phyloP scores from a whole-genome alignment of 2,329 filamentous ascomycete genomes.

The Cercospora sp. region DNA sequence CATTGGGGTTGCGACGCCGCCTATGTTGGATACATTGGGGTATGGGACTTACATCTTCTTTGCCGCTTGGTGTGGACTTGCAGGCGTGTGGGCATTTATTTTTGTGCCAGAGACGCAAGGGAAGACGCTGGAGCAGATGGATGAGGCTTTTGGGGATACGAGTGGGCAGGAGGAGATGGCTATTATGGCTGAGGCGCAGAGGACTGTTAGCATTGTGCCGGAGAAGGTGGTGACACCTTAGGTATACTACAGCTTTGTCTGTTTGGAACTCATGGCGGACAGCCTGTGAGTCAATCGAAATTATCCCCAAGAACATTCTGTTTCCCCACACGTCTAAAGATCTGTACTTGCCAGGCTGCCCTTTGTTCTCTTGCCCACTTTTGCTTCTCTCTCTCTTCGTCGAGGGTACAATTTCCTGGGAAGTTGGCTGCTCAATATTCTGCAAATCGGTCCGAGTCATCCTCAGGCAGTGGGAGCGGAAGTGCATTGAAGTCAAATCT shows the following conservation, averaged over 20 bases:
- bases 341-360: too few species aligned
- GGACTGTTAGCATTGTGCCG: neutral
- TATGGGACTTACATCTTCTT: neutral
- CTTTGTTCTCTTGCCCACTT: too few species aligned
- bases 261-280: neutral
- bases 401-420: too few species aligned
- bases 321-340: neutral
- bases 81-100: neutral
- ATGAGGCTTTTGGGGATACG: neutral
- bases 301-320: neutral
- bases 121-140: neutral
- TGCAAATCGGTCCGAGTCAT: too few species aligned
- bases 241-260: neutral
- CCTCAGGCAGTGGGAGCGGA: too few species aligned
- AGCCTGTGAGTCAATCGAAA: neutral
- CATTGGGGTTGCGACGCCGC: neutral
- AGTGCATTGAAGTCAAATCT: too few species aligned
- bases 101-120: neutral
- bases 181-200: neutral
- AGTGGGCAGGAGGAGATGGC: neutral
- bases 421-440: too few species aligned
- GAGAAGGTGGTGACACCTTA: neutral
- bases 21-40: neutral
- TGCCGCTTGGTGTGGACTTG: neutral
- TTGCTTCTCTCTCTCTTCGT: too few species aligned